Evolutionary conservation across 805 yeast species (phyloP).

Genomic region (Schizosaccharomyces cryophilus): DNA sequence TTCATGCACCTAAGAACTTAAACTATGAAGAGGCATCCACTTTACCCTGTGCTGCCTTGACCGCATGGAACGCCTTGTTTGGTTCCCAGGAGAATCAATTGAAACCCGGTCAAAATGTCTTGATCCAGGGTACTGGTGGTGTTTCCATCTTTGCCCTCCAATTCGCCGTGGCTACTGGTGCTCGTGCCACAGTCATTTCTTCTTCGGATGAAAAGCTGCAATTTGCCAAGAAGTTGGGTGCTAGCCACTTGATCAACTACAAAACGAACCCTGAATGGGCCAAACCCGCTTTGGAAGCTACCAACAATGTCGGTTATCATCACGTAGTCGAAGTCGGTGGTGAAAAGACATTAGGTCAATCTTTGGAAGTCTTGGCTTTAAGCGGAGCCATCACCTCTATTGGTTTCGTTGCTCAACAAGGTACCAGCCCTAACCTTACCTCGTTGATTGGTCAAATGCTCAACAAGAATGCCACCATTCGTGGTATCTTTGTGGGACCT

Average conservation of each 20-base stretch:
- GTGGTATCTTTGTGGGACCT: conserved; percentile 7
- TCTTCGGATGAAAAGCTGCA: conserved; percentile 7
- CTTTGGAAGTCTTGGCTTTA: background rate
- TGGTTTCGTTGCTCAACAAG: conserved; percentile 6
- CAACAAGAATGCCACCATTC: conserved; percentile 1
- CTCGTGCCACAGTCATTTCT: conserved; percentile 8
- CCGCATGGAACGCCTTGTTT: conserved; percentile 9
- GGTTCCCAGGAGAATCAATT: conserved; percentile 4
- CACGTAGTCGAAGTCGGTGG: conserved; percentile 10
- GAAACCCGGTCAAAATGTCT: conserved; percentile 4
- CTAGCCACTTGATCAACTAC: conserved; percentile 7
- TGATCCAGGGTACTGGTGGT: conserved; percentile 28
- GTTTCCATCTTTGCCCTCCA: conserved; percentile 24
- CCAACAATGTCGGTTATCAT: background rate
- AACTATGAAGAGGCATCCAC: conserved; percentile 8
- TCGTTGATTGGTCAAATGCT: background rate
- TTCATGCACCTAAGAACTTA: conserved; percentile 4
- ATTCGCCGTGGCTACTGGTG: conserved; percentile 13
- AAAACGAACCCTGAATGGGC: conserved; percentile 6
- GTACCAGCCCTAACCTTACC: background rate
- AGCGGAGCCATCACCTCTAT: conserved; percentile 5
- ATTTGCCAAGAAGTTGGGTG: conserved; percentile 7
- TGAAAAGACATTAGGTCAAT: conserved; percentile 6
- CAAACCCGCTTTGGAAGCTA: conserved; percentile 1
- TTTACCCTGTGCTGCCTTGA: conserved; percentile 9